phyloP scores from a whole-genome alignment of 345 rosid genomes.

The Gossypioides kirkii region DNA sequence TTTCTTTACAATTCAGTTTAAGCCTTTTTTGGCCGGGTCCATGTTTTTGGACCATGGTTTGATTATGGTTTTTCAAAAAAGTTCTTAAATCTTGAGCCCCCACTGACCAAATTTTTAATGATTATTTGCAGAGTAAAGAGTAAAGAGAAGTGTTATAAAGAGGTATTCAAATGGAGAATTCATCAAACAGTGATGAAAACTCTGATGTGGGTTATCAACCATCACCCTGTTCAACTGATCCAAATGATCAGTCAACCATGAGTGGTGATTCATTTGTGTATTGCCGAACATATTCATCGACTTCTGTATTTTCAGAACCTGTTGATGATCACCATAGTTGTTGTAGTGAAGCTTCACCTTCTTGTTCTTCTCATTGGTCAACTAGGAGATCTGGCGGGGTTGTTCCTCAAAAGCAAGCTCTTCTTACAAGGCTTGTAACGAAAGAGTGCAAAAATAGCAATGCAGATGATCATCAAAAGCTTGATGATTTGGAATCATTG shows the following conservation, averaged over 20 bases:
- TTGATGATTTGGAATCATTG: conserved; percentile 37
- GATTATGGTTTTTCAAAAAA: conserved; percentile 6
- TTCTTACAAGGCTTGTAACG: conserved; percentile 22
- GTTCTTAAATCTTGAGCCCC: conserved; percentile 20
- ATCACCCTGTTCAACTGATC: conserved; percentile 54
- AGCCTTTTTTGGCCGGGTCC: not conserved
- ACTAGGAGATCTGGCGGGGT: conserved; percentile 27
- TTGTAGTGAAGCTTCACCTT: conserved; percentile 61
- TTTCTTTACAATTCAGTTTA: conserved; percentile 19
- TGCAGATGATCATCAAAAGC: conserved; percentile 23
- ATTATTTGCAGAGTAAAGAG: conserved; percentile 27
- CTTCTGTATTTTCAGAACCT: conserved; percentile 61
- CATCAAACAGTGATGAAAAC: conserved; percentile 38
- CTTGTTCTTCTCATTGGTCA: conserved; percentile 50
- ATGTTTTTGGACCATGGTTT: not conserved
- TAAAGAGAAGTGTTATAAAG: not conserved
- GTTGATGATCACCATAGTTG: conserved; percentile 45
- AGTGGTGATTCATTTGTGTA: conserved; percentile 55
- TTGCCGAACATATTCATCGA: conserved; percentile 57
- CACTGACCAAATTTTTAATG: conserved; percentile 20
- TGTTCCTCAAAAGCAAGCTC: conserved; percentile 12
- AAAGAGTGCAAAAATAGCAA: conserved; percentile 29
- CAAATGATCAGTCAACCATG: conserved; percentile 40
- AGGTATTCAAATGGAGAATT: conserved; percentile 34
- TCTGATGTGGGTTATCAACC: conserved; percentile 47